These are phyloP conservation scores for Neoboletus subvelutipes DNA, from an alignment of 768 basidiomycete genomes.

Conservation along the genomic window DNA sequence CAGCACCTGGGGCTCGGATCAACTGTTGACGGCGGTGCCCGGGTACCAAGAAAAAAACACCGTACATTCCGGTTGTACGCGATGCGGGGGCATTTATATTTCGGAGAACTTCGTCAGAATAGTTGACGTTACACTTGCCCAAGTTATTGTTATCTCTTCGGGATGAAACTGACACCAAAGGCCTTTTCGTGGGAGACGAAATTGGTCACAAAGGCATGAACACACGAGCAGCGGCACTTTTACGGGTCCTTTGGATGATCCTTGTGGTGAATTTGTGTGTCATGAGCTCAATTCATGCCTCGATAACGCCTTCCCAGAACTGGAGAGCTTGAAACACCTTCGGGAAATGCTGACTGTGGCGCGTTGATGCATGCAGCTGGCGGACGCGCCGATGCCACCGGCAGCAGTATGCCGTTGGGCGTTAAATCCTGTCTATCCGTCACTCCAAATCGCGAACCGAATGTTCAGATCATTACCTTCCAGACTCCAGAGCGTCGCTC, in stretches of 20 bases:
- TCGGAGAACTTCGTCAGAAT: constrained; percentile 6
- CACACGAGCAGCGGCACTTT: not conserved
- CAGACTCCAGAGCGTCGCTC: too few species aligned
- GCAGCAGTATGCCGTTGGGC: too few species aligned
- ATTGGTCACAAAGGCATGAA: not conserved
- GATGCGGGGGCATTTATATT: not conserved
- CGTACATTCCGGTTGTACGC: not conserved
- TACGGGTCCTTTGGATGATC: not conserved
- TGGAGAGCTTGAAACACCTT: too few species aligned
- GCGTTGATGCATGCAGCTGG: too few species aligned
- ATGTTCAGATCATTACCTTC: too few species aligned
- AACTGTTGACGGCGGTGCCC: not conserved
- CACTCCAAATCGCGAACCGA: too few species aligned
- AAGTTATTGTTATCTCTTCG: not conserved
- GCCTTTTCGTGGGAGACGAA: not conserved
- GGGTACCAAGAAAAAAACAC: not conserved
- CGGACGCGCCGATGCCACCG: too few species aligned
- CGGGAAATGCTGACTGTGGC: too few species aligned
- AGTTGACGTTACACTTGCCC: not conserved
- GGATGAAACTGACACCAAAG: constrained; percentile 4
- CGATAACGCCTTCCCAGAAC: too few species aligned
- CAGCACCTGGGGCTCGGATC: not conserved
- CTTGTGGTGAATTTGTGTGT: too few species aligned
- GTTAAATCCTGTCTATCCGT: too few species aligned
- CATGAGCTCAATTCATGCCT: too few species aligned